Evolutionary conservation across 371 early-diverging fungal genomes (phyloP), one percentile per base, ranked within the genome.

Genomic region (Actinomucor elegans): DNA sequence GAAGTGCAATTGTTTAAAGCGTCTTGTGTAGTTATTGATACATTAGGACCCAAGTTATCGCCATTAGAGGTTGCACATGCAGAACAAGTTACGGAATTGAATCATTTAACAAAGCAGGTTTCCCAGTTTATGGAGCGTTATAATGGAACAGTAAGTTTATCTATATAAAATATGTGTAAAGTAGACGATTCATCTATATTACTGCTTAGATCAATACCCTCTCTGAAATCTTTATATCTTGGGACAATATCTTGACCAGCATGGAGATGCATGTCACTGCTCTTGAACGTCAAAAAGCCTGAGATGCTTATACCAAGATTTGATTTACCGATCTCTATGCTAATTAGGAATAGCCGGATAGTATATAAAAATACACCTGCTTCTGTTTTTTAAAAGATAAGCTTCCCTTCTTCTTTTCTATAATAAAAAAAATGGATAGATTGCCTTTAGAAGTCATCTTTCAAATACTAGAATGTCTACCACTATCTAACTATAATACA

Each of bases 181-280:
- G 12, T 15, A 4, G 23, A 42, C 52, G 2, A 12, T 9, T 3
- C 2, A 1, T 47, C 0, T 12, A 42, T 26, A 6, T 29, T 55
- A 23, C n/a, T 47, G 15, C 57, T 9, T 38, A 83, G 84, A 72
- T 81, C 54, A 80, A 80, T 23, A 84, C 84, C 3, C 28, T 84
- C 48, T 84, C 84, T 2, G 84, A 84, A 38, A 80, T 84, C 17
- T 84, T 84, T 51, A 71, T 84, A 42, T 71, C 77, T 5, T 84
- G 84, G 84, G 84, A 84, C 55, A 67, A 78, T 31, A 73, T 84
- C 4, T 59, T 84, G 31, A 62, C 76, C 11, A 77, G 74, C 15
- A 76, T 82, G 50, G 84, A 84, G 52, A 48, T 63, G 26, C 82
- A 80, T 49, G 65, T 84, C 10, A 42, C 79, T 8, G 70, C 72